phyloP scores from a whole-genome alignment of 768 basidiomycete genomes.

The button mushroom (Agaricus bisporus) region DNA sequence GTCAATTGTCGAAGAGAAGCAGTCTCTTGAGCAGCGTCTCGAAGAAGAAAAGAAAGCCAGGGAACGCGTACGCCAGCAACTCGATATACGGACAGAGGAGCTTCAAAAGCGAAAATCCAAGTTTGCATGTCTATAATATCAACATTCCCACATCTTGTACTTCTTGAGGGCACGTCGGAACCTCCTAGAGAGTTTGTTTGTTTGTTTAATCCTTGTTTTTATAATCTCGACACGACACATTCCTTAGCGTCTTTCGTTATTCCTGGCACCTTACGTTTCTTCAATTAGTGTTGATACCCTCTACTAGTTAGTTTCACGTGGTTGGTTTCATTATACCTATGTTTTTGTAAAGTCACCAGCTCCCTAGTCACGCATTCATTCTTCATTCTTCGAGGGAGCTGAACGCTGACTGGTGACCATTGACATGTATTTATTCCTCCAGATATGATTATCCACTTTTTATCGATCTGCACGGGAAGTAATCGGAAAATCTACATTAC shows the following conservation, averaged over 20 bases:
- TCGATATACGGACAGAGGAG: conserved; percentile 86
- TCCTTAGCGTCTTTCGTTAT: conserved; percentile 27
- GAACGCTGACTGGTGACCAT: not conserved
- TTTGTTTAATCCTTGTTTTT: conserved; percentile 20
- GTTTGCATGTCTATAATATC: conserved; percentile 75
- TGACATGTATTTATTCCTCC: not conserved
- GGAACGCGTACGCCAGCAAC: conserved; percentile 81
- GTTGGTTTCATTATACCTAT: conserved; percentile 20
- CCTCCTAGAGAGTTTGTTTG: conserved; percentile 18
- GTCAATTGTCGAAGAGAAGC: conserved; percentile 85
- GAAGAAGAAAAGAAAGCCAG: conserved; percentile 88
- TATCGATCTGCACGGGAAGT: too few relatives aligned
- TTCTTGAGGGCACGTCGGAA: not conserved
- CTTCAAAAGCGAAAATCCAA: conserved; percentile 83
- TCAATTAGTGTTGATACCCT: conserved; percentile 40
- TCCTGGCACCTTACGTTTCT: conserved; percentile 20
- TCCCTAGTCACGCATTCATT: conserved; percentile 15
- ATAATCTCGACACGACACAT: conserved; percentile 29
- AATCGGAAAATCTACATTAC: too few relatives aligned
- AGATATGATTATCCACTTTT: not conserved
- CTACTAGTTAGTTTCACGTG: conserved; percentile 22
- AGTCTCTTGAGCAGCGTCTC: conserved; percentile 73
- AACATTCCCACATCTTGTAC: conserved; percentile 10
- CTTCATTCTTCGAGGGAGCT: conserved; percentile 11
- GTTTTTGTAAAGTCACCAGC: conserved; percentile 15